Percentiles rank a stretch among this genome's conserved stretches.
Evolutionary conservation across 768 basidiomycete genomes (phyloP).

Genomic region (Leccinum pellstonianum): DNA sequence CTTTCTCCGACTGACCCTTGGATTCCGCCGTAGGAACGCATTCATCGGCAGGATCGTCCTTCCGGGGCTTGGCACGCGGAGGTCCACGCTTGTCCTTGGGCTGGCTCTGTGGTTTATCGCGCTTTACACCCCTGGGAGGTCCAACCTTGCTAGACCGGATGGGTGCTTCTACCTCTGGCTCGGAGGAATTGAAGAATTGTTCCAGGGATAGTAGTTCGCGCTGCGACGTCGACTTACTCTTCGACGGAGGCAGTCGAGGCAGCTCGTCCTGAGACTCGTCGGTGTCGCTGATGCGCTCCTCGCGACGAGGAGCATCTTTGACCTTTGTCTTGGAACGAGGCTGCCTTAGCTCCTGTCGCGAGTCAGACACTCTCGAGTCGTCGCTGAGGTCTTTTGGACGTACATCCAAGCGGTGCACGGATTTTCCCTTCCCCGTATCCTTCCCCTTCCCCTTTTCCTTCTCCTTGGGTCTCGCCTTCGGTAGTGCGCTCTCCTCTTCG

Average conservation of each 20-base stretch:
- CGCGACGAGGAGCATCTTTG: background rate
- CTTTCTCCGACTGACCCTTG: background rate
- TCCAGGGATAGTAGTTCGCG: background rate
- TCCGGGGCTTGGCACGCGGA: background rate
- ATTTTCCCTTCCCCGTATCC: background rate
- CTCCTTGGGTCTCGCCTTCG: slow-evolving; percentile 9
- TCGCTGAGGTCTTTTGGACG: background rate
- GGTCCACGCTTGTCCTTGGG: background rate
- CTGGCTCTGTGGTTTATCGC: background rate
- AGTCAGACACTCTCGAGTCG: background rate
- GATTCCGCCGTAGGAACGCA: background rate
- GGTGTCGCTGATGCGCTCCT: background rate
- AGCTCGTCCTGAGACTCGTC: slow-evolving; percentile 5
- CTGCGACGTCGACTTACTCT: background rate
- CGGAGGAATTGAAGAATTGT: background rate
- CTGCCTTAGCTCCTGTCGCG: background rate
- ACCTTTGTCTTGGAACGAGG: background rate
- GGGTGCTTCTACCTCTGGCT: background rate
- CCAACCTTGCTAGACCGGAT: slow-evolving; percentile 20
- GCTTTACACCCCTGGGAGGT: slow-evolving; percentile 27
- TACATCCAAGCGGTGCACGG: background rate
- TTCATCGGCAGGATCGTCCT: background rate
- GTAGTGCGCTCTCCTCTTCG: slow-evolving; percentile 2
- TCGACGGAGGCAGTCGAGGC: slow-evolving; percentile 1
- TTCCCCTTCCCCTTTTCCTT: slow-evolving; percentile 10